Evolutionary conservation across 2,329 filamentous ascomycete genomes (phyloP).

Genomic region (Hypoxylon sp.): DNA sequence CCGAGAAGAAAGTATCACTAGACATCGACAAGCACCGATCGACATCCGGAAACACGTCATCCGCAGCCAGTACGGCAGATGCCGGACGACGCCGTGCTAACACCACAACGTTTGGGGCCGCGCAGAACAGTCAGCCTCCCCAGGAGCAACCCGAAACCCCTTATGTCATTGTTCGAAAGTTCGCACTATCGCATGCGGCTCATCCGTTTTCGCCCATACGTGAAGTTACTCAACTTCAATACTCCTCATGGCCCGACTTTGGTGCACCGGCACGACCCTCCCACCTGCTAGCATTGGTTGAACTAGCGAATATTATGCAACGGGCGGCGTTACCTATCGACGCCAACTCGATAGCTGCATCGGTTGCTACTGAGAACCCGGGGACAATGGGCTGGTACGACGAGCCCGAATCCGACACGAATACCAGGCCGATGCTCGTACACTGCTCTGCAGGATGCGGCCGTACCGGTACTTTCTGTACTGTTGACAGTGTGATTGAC

Average conservation of each 20-base stretch:
- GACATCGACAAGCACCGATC: constrained; percentile 67
- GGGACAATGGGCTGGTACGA: constrained; percentile 59
- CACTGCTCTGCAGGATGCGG: constrained; percentile 97
- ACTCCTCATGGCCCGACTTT: constrained; percentile 97
- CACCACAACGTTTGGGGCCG: constrained; percentile 54
- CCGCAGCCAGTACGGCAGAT: constrained; percentile 46
- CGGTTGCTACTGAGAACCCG: constrained; percentile 41
- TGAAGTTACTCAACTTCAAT: constrained; percentile 94
- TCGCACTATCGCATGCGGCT: constrained; percentile 78
- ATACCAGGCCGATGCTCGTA: constrained; percentile 79
- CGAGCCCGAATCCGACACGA: constrained; percentile 64
- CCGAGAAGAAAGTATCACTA: constrained; percentile 83
- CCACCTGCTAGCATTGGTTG: constrained; percentile 87
- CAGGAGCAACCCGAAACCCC: constrained; percentile 64
- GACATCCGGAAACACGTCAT: constrained; percentile 48
- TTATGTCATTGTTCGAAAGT: constrained; percentile 85
- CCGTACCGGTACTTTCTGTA: constrained; percentile 94
- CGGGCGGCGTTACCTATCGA: constrained; percentile 62
- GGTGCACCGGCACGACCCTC: constrained; percentile 88
- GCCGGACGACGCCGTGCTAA: constrained; percentile 61
- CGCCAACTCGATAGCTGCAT: constrained; percentile 49
- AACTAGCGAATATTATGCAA: constrained; percentile 81
- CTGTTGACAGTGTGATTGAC: constrained; percentile 93
- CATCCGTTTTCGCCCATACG: constrained; percentile 86
- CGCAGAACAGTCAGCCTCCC: constrained; percentile 42